Evolutionary conservation across 257 asterid genomes (phyloP), one percentile per base, ranked within the genome.

Genomic region (Nicotiana benthamiana): DNA sequence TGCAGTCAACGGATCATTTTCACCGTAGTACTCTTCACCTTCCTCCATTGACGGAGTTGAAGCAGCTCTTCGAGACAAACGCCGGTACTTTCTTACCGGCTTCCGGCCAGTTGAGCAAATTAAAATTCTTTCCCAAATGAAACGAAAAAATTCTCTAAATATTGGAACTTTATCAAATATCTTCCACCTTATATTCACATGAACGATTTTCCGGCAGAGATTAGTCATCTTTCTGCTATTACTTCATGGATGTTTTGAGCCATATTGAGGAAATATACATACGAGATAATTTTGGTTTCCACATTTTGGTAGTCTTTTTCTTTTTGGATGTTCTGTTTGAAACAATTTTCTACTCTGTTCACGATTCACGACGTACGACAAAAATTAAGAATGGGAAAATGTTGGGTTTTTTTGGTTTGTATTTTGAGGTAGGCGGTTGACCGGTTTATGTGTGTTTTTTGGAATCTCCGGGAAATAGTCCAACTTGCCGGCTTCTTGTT

Each of bases 41-140:
- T 46, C 82, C 78, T 72, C 78, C 78, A 72, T 72, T 5, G 40
- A 13, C 30, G 62, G 61, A 32, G 46, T 2, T 5, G 82, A 30
- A 62, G 28, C 52, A 62, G 28, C 28, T 5, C 62, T 30, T 26
- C 60, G 26, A 48, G 57, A 43, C 27, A 79, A 16, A 16, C 82
- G 70, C 52, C 62, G 61, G 75, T 93, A 95, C 46, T 40, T 40
- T 40, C 89, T 87, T 13, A 6, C 72, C 27, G 87, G 89, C 80
- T 82, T 83, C 82, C 60, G 63, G 10, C 95, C 85, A 9, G 77
- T 72, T 4, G 97, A 92, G 84, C 96, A 94, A 66, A 83, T 85
- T 53, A 93, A 87, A n/a, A 92, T 43, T 56, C 89, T 88, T 48
- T 92, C 91, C 90, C 97, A 92, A 52, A 94, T 13, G 28, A 90